Conservation (phyloP, 108 stramenopile species). For the Nitzschia palea region DNA sequence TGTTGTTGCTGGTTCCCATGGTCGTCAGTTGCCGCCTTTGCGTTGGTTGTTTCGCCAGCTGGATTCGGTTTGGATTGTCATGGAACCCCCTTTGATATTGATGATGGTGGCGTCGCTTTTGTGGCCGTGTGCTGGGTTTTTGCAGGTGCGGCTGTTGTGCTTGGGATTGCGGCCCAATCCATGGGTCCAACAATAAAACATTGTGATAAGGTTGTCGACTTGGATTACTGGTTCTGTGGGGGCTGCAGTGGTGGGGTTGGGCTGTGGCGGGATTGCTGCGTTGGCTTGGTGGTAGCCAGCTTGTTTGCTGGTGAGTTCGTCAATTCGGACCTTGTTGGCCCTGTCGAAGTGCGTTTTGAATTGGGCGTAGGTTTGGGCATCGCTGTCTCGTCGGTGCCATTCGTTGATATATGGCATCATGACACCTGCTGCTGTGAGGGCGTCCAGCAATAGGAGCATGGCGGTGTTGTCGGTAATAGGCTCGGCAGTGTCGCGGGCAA, state of each 20-base stretch:
- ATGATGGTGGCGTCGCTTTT: background rate
- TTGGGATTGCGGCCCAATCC: constrained; percentile 5
- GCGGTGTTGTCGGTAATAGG: background rate
- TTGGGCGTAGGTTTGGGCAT: background rate
- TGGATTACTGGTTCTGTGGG: too few species aligned
- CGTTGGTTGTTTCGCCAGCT: background rate
- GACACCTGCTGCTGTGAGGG: background rate
- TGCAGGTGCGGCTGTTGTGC: background rate
- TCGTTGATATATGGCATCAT: background rate
- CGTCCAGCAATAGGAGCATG: background rate
- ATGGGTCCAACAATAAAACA: constrained; percentile 21
- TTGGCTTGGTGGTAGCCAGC: constrained; percentile 13
- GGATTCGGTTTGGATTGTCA: background rate
- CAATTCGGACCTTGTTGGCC: constrained; percentile 1
- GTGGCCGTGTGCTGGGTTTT: background rate
- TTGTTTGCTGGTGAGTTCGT: background rate
- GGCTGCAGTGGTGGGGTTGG: too few species aligned
- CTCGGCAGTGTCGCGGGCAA: background rate
- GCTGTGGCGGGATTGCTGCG: background rate
- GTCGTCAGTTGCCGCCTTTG: background rate
- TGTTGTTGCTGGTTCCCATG: background rate
- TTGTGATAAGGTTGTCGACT: too few species aligned
- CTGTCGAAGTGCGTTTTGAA: constrained; percentile 15
- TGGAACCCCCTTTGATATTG: too few species aligned
- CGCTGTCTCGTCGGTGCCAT: background rate